Evolutionary conservation across 345 rosid genomes (phyloP), one percentile per base, ranked within the genome.

Genomic region (Aethionema arabicum): DNA sequence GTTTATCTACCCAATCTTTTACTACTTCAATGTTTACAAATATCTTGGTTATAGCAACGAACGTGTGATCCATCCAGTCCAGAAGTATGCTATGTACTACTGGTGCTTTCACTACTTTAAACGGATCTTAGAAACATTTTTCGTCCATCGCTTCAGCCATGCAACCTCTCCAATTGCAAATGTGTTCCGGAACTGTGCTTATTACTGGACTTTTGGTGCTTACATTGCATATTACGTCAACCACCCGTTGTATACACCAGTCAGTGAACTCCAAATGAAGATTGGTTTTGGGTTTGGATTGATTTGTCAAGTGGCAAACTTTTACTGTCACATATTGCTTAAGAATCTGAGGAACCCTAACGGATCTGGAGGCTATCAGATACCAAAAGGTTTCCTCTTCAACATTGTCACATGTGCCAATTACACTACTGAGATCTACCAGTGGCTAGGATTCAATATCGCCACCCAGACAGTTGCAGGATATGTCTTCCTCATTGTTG

Each of bases 41-140:
- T 86, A 59, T 79, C 80, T 93, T 42, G 97, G 99, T 61, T 90
- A 84, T 60, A 63, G 79, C 55, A 81, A 72, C 43, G 74, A 82
- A 46, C 83, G 79, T 49, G 81, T 76, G 56, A 78, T 81, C 65
- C 87, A 78, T 68, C 97, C 96, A 4, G 96, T 84, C 33, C 99
- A 93, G 73, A 93, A 90, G 15, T 90, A 90, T 74, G 96, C 97
- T 63, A 56, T 93, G 72, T 93, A 86, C 81, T 90, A 77, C 69
- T 90, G 96, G 97, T 93, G 89, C 72, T 78, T 93, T 77, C 99
- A 93, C 83, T 93, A 93, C 80, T 83, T 82, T 73, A 93, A 93
- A 73, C 85, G 97, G 5, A 90, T 93, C 65, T 77, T 90, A 84
- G 99, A 93, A 66, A 93, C 99, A 11, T 93, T 90, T 72, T 93